A percentile compares a stretch with the other conserved stretches of the same genome.
These are phyloP conservation scores for Pseudofabraea citricarpa DNA, from an alignment of 2,329 filamentous ascomycete genomes.

Conservation along the genomic window DNA sequence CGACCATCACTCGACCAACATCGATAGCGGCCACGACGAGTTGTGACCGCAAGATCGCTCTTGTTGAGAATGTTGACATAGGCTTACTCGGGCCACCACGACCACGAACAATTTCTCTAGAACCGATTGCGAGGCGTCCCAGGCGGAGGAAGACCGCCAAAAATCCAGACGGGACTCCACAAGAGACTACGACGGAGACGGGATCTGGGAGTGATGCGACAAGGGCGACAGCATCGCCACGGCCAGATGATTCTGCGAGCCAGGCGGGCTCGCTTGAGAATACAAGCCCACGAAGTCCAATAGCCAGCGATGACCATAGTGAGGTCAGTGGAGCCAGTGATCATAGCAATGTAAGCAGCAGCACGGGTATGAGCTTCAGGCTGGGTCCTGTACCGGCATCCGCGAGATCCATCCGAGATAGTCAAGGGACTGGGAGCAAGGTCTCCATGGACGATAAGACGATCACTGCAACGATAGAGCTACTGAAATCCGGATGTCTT, in stretches of 20 bases:
- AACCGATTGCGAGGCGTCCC: constrained; percentile 72
- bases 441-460: constrained; percentile 62
- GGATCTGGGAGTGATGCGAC: constrained; percentile 17
- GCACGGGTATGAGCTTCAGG: constrained; percentile 39
- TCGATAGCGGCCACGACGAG: constrained; percentile 75
- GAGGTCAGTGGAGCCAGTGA: constrained; percentile 66
- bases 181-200: constrained; percentile 18
- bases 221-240: constrained; percentile 15
- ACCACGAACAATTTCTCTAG: constrained; percentile 78
- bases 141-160: constrained; percentile 39
- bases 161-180: constrained; percentile 3
- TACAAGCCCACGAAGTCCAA: constrained; percentile 39
- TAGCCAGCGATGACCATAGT: constrained; percentile 55
- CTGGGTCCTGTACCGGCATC: constrained; percentile 30
- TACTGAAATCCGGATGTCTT: constrained; percentile 77
- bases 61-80: constrained; percentile 82
- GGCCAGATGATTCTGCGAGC: constrained; percentile 26
- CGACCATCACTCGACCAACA: constrained; percentile 83
- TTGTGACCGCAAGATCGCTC: constrained; percentile 74
- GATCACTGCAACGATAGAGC: constrained; percentile 81
- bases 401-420: constrained; percentile 36
- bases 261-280: constrained; percentile 30
- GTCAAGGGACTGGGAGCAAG: constrained; percentile 44
- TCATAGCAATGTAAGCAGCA: constrained; percentile 48
- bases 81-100: constrained; percentile 69